These are phyloP conservation scores for Phytophthora pistaciae DNA, from an alignment of 352 stramenopile species.

Conservation along the genomic window DNA sequence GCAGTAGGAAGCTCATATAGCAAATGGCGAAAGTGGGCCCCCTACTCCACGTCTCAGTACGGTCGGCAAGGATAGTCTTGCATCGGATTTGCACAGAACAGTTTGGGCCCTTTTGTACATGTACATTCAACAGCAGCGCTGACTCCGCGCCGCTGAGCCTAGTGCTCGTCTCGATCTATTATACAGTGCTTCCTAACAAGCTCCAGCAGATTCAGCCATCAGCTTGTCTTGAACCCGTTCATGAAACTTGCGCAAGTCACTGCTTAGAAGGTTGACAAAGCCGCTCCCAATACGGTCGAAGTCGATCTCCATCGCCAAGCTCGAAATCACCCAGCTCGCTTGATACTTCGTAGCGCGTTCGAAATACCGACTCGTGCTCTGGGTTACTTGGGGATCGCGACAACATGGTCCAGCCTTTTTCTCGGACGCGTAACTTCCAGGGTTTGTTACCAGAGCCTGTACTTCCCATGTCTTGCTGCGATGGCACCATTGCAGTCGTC, in stretches of 20 bases:
- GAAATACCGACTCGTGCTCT: conserved; percentile 23
- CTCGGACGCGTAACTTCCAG: conserved; percentile 20
- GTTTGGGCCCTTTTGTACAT: too few relatives aligned
- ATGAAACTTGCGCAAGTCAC: conserved; percentile 22
- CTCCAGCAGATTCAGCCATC: conserved; percentile 1
- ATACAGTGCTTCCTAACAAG: neutral
- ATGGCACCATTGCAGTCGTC: conserved; percentile 25
- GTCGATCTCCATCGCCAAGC: neutral
- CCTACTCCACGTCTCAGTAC: too few relatives aligned
- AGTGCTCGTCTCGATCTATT: too few relatives aligned
- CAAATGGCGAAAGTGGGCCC: too few relatives aligned
- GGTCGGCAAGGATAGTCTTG: neutral
- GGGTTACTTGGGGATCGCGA: conserved; percentile 17
- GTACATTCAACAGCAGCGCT: too few relatives aligned
- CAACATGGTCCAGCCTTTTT: conserved; percentile 28
- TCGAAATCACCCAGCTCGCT: conserved; percentile 12
- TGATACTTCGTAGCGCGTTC: conserved; percentile 28
- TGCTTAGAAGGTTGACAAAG: conserved; percentile 16
- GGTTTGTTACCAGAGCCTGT: conserved; percentile 2
- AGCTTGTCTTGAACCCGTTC: conserved; percentile 18
- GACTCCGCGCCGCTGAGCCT: too few relatives aligned
- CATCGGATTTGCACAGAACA: neutral
- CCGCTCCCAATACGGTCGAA: conserved; percentile 9
- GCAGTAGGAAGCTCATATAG: neutral
- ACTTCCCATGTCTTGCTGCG: neutral